Evolutionary conservation across 1,139 yeast species (phyloP).

Genomic region (Protomyces gravidus): DNA sequence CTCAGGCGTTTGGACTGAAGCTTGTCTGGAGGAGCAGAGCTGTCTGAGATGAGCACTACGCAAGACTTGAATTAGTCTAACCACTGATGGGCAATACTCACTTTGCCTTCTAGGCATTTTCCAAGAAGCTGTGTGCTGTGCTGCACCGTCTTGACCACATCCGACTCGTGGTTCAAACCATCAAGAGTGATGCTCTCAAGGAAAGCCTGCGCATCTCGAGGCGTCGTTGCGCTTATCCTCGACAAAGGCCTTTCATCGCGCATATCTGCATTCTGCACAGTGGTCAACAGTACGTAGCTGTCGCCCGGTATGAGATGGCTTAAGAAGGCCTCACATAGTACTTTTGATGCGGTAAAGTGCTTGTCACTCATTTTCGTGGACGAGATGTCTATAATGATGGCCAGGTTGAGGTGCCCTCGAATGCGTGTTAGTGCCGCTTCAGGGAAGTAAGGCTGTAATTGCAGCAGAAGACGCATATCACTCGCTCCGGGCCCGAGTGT

Average conservation of each 20-base stretch:
- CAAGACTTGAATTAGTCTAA: background rate
- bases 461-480: background rate
- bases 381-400: background rate
- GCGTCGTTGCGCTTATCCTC: background rate
- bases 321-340: background rate
- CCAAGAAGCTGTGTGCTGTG: background rate
- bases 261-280: background rate
- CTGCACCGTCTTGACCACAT: background rate
- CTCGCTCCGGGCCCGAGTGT: background rate
- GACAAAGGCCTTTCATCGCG: background rate
- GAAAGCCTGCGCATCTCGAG: background rate
- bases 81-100: background rate
- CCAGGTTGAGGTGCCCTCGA: background rate
- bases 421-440: background rate
- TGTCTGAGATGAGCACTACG: background rate
- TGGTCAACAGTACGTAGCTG: background rate
- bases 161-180: background rate
- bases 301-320: background rate
- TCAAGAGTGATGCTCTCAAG: background rate
- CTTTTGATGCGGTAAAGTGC: background rate
- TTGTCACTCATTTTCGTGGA: background rate
- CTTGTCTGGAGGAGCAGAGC: background rate
- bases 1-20: background rate
- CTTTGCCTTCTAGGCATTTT: background rate
- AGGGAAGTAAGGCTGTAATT: background rate